Evolutionary conservation across 202 grass and related monocot species (phyloP), one percentile per base, ranked within the genome.

Genomic region (Elaeis oleifera): DNA sequence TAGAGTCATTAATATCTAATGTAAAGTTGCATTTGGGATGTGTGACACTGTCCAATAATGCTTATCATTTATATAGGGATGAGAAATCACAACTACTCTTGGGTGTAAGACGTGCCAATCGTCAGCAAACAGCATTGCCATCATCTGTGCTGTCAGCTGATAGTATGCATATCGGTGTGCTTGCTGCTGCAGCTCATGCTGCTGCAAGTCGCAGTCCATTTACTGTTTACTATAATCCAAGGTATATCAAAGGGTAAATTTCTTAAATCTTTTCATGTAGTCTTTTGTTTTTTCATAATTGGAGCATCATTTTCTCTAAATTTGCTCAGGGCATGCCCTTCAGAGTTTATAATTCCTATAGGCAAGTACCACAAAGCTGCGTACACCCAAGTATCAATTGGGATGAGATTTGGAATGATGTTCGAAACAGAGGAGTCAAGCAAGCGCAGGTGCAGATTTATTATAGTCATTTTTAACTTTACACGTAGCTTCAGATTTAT

Each of bases 391-490:
- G 71, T 83, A 36, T 99, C 95, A 17, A 72, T 99, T 58, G 88
- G 95, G 72, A 89, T 89, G 85, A 88, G 88, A 78, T 90, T 94
- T 64, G 82, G 82, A 18, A 94, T 94, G 95, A 90, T 99, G 85
- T 99, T 94, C 94, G 95, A 94, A 70, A 99, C 95, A 2, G 95
- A 99, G 64, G 95, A 99, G 31, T 94, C 95, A 32, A 84, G 75
- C 75, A 99, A 99, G 50, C 88, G 95, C 58, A 99, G 95, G 88
- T 72, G 36, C 36, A 44, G 8, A 44, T 44, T 44, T 44, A 44
- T 44, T 44, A 13, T 13, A 44, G 3, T 44, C 8, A 65, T 39
- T 50, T 71, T 53, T 56, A 50, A 29, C 0, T 23, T 31, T 31
- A 31, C 28, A 31, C 28, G 0, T 44, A 14, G 11, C 36, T 44